These are phyloP conservation scores for Solanum medicagineum DNA, from an alignment of 257 asterid genomes.

Conservation along the genomic window DNA sequence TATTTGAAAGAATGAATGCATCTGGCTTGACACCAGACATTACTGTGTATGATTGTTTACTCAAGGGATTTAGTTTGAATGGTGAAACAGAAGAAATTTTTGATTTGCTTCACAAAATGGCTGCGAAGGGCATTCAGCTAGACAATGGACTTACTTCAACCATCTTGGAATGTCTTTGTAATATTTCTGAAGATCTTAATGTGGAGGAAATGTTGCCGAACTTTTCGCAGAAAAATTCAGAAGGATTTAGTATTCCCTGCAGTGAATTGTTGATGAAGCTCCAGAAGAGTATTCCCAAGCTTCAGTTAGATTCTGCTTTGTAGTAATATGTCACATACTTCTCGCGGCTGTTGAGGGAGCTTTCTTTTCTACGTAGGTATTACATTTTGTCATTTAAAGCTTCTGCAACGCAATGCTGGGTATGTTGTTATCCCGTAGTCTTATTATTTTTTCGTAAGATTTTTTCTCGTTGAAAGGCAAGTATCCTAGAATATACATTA, in stretches of 20 bases:
- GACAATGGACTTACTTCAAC: slow-evolving; percentile 45
- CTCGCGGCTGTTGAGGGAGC: not conserved
- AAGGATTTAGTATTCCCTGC: slow-evolving; percentile 18
- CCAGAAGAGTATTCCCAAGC: slow-evolving; percentile 15
- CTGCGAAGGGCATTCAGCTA: slow-evolving; percentile 31
- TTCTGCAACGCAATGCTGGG: not conserved
- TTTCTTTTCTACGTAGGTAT: not conserved
- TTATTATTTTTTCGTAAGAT: not conserved
- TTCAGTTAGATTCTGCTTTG: slow-evolving; percentile 4
- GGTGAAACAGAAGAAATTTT: slow-evolving; percentile 40
- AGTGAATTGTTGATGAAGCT: slow-evolving; percentile 34
- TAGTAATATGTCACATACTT: not conserved
- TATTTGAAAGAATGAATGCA: slow-evolving; percentile 44
- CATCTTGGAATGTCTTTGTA: slow-evolving; percentile 41
- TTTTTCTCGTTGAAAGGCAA: not conserved
- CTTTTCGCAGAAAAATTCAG: slow-evolving; percentile 19
- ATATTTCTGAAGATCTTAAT: slow-evolving; percentile 28
- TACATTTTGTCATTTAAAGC: not conserved
- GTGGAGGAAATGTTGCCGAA: slow-evolving; percentile 38
- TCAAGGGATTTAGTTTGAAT: slow-evolving; percentile 36
- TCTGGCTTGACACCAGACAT: slow-evolving; percentile 28
- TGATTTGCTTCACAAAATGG: slow-evolving; percentile 46
- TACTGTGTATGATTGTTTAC: slow-evolving; percentile 51
- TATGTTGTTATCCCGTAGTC: not conserved
- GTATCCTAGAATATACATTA: not conserved